These are phyloP conservation scores for Prunus persica DNA, from an alignment of 306 rosid species.

Conservation along the genomic window DNA sequence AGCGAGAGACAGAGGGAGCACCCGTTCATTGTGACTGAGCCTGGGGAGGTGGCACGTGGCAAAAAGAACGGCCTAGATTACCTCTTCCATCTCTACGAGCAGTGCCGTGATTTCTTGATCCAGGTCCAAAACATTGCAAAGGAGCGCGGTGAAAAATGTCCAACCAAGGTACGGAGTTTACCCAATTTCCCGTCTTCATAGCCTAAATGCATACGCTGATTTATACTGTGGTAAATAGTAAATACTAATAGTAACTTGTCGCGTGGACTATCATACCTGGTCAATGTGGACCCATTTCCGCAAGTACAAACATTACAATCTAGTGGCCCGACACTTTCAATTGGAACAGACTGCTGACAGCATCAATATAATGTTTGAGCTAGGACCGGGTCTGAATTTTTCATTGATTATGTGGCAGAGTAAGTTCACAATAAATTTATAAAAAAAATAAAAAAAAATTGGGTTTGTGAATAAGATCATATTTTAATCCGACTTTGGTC, in stretches of 20 bases:
- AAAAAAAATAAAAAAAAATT: no score
- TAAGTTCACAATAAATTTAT: no score
- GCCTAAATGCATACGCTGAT: neutral
- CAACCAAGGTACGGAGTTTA: constrained; percentile 65
- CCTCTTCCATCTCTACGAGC: constrained; percentile 87
- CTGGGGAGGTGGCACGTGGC: constrained; percentile 99
- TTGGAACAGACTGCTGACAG: no score
- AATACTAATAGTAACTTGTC: no score
- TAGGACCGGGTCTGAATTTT: no score
- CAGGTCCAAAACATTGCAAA: constrained; percentile 88
- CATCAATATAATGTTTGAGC: no score
- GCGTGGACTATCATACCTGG: no score
- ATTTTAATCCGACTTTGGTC: no score
- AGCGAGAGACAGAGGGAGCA: constrained; percentile 83
- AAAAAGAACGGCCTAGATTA: constrained; percentile 96
- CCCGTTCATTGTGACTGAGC: constrained; percentile 94
- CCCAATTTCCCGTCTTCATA: neutral
- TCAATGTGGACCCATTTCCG: neutral
- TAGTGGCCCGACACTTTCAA: no score
- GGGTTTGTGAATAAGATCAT: no score
- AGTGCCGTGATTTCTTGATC: constrained; percentile 80
- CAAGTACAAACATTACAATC: neutral
- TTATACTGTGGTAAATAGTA: constrained; percentile 2
- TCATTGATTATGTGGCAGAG: no score
- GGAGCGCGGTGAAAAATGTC: constrained; percentile 96